Conservation (phyloP, 441 rosid species). For the Capsella rubella region DNA sequence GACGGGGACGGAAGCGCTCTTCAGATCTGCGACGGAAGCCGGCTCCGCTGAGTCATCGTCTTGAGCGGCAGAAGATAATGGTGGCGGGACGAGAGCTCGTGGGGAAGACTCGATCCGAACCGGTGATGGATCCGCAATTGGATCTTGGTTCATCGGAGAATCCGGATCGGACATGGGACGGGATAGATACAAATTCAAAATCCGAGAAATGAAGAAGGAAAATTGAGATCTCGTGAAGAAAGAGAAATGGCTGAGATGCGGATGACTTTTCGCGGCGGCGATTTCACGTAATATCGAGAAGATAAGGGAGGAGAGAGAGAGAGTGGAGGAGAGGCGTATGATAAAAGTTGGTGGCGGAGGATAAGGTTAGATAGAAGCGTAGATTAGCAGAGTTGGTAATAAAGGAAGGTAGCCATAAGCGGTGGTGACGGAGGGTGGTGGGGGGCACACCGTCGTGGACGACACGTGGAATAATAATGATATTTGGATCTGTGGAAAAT, state of each 20-base stretch:
- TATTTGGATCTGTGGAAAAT: conserved; percentile 21
- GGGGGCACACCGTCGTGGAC: conserved; percentile 51
- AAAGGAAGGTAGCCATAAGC: conserved; percentile 6
- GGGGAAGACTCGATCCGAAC: conserved; percentile 35
- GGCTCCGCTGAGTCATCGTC: conserved; percentile 32
- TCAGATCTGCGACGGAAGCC: conserved; percentile 32
- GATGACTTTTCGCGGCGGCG: conserved; percentile 47
- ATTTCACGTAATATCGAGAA: conserved; percentile 34
- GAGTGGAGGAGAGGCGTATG: conserved; percentile 40
- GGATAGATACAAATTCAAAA: neutral
- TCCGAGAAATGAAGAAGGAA: neutral
- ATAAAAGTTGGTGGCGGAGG: conserved; percentile 37
- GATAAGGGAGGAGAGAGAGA: conserved; percentile 42
- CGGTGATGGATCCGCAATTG: conserved; percentile 37
- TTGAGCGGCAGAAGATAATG: conserved; percentile 34
- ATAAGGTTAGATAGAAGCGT: conserved; percentile 43
- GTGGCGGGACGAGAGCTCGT: conserved; percentile 48
- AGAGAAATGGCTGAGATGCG: conserved; percentile 29
- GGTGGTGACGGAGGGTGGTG: conserved; percentile 43
- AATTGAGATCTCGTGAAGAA: conserved; percentile 26
- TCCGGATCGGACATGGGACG: conserved; percentile 51
- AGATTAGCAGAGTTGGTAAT: conserved; percentile 36
- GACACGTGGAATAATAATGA: conserved; percentile 21
- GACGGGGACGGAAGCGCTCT: conserved; percentile 30
- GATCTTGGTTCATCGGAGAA: conserved; percentile 55